Evolutionary conservation across 2,329 filamentous ascomycete species (phyloP), one percentile per base, ranked within the genome.

Genomic region (Bipolaris victoriae): DNA sequence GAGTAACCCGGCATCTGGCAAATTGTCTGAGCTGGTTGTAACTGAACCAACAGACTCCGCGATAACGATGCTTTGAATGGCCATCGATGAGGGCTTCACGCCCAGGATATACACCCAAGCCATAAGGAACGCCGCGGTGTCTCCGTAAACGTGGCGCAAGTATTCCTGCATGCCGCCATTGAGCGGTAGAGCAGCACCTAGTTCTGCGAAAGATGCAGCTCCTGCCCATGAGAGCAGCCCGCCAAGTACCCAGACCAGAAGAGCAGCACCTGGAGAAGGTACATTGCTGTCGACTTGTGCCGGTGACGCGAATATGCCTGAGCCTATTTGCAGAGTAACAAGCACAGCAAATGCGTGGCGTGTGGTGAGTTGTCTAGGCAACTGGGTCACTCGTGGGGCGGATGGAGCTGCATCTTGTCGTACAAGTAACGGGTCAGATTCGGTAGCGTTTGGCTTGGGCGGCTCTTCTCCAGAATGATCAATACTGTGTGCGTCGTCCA

Each of bases 51-150:
- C 76, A 3, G 72, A 78, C 55, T 81, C 75, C 26, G 78, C 81
- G 61, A 88, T 88, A 22, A 88, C 85, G 60, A 88, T 87, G 66
- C 82, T 83, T 26, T 88, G 79, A 45, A 88, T 88, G 9, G 86
- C 86, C 57, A 88, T 79, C 0, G 86, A 87, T 0, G 85, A 85
- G 0, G 86, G 86, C 81, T 88, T 88, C 22, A 88, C 82, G 18
- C 83, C 84, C 5, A 88, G 80, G 52, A 88, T 82, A 83, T 86
- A 88, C 0, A 86, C 85, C 86, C 86, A 89, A 0, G 85, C 85
- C 5, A 85, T 84, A 5, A 88, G 70, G 64, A 88, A 88, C n/a
- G 85, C 86, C 47, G 82, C 81, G 2, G 84, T 74, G 48, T 88
- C 84, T 29, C 86, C 86, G 59, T 82, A 88, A 33, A 88, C 83